Conservation (phyloP, 2,329 filamentous ascomycete species). For the Dothistroma septosporum region DNA sequence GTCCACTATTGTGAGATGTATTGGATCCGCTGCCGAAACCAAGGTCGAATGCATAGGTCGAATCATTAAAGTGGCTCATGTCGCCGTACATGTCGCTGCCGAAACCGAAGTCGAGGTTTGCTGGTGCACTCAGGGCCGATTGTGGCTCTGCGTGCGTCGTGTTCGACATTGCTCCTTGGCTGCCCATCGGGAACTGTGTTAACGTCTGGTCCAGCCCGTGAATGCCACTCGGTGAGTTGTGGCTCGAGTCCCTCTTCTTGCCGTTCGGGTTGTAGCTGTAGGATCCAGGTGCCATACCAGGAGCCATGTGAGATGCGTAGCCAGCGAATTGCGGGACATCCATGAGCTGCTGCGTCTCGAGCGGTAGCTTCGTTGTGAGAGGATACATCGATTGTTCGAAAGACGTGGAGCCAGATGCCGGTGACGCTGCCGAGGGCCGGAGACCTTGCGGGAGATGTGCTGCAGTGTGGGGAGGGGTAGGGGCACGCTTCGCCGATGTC, state of each 20-base stretch:
- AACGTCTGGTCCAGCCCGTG: conserved; percentile 19
- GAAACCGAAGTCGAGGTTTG: conserved; percentile 15
- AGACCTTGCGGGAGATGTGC: conserved; percentile 1
- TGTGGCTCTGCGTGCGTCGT: conserved; percentile 11
- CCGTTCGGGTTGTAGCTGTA: conserved; percentile 24
- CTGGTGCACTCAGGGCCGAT: conserved; percentile 15
- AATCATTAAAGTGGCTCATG: conserved; percentile 4
- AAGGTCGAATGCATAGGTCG: conserved; percentile 4
- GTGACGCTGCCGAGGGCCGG: conserved; percentile 4
- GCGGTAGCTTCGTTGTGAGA: conserved; percentile 49
- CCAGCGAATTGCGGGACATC: conserved; percentile 29
- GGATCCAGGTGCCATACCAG: conserved; percentile 10
- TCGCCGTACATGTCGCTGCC: conserved; percentile 12
- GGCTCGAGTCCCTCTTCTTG: conserved; percentile 33
- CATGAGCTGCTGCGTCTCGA: conserved; percentile 53
- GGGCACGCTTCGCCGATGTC: conserved; percentile 12
- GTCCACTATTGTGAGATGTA: conserved; percentile 14
- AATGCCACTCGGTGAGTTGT: conserved; percentile 1
- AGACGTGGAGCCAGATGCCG: not conserved
- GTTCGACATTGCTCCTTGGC: not conserved
- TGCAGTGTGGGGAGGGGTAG: conserved; percentile 9
- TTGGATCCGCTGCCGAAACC: conserved; percentile 6
- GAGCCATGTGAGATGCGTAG: conserved; percentile 12
- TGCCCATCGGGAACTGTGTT: conserved; percentile 7
- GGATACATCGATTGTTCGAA: conserved; percentile 30